A percentile compares a stretch with the other conserved stretches of the same genome.
phyloP scores from a whole-genome alignment of 805 yeast genomes.

The Myxozyma neotropica region DNA sequence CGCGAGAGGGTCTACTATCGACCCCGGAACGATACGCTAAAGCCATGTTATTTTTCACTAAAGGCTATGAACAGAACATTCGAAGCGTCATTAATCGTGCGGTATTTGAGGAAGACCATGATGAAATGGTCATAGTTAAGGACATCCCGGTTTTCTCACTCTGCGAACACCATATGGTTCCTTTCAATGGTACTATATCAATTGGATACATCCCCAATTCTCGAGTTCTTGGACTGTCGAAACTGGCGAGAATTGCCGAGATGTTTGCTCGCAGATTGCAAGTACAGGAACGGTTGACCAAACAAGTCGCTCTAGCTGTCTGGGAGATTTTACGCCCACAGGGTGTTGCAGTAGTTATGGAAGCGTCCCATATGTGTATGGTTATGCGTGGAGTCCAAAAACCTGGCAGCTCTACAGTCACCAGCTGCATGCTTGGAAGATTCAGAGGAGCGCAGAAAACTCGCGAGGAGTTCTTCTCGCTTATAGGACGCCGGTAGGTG shows the following conservation, averaged over 20 bases:
- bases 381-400: conserved; percentile 97
- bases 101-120: conserved; percentile 96
- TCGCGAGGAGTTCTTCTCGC: conserved; percentile 89
- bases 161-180: conserved; percentile 98
- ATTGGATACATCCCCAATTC: conserved; percentile 97
- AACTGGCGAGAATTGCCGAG: conserved; percentile 93
- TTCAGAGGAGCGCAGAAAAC: conserved; percentile 93
- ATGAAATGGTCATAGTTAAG: conserved; percentile 97
- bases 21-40: conserved; percentile 96
- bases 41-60: conserved; percentile 93
- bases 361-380: conserved; percentile 99
- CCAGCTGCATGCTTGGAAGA: conserved; percentile 97
- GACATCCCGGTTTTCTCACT: conserved; percentile 90
- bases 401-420: conserved; percentile 88
- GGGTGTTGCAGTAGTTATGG: conserved; percentile 98
- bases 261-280: conserved; percentile 95
- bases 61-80: conserved; percentile 94
- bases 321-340: conserved; percentile 88
- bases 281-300: conserved; percentile 96
- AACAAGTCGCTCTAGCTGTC: conserved; percentile 95
- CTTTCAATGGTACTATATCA: conserved; percentile 95
- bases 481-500: conserved; percentile 46
- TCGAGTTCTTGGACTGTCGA: conserved; percentile 87
- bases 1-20: conserved; percentile 84
- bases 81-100: conserved; percentile 91